Conservation (phyloP, 2,329 filamentous ascomycete species). For the Verticillium tricorpus region DNA sequence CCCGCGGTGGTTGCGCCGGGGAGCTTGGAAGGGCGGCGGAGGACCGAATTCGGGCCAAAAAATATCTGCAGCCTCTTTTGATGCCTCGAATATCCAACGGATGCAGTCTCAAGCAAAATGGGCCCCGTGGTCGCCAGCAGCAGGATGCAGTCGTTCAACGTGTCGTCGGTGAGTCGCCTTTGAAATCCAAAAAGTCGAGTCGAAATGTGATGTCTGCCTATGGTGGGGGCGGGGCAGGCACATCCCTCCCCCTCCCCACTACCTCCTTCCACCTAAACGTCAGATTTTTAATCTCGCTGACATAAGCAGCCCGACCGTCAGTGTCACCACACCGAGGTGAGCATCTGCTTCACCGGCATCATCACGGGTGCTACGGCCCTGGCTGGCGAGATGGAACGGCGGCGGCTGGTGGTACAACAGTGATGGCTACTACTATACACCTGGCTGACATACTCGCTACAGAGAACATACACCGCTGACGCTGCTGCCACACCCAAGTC, state of each 20-base stretch:
- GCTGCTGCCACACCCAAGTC: background rate
- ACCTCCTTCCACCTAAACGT: slow-evolving; percentile 5
- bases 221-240: slow-evolving; percentile 15
- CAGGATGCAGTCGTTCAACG: background rate
- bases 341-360: background rate
- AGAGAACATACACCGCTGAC: background rate
- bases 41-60: background rate
- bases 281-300: slow-evolving; percentile 5
- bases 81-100: background rate
- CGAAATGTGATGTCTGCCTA: slow-evolving; percentile 8
- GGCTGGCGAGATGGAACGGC: no score
- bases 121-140: background rate
- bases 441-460: background rate
- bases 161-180: background rate
- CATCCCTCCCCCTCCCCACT: no score
- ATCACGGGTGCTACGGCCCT: no score
- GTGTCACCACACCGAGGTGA: background rate
- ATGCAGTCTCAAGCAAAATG: background rate
- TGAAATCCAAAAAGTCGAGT: slow-evolving; percentile 1
- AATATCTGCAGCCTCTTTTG: background rate
- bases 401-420: background rate
- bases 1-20: background rate
- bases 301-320: slow-evolving; percentile 11
- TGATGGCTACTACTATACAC: background rate
- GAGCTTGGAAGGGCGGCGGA: background rate